A percentile compares a stretch with the other conserved stretches of the same genome.
Conservation (phyloP, 768 basidiomycete genomes). For the Trametes cingulata region DNA sequence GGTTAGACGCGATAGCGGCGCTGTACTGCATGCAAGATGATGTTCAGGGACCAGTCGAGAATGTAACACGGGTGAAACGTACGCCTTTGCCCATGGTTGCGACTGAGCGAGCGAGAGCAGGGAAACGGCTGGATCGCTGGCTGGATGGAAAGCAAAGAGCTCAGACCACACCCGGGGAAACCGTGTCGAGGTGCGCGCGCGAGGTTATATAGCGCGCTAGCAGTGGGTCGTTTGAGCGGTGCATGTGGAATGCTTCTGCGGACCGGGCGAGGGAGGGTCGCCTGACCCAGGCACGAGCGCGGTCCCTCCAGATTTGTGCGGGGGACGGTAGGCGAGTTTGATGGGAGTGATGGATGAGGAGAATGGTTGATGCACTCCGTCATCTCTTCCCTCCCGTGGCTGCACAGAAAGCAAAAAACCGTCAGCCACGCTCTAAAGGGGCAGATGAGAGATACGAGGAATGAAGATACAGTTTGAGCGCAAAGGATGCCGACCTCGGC, state of each 20-base stretch:
- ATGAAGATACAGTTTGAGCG: background rate
- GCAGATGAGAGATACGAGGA: background rate
- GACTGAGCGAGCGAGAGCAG: slow-evolving; percentile 6
- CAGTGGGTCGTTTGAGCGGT: background rate
- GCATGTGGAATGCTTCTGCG: slow-evolving; percentile 1
- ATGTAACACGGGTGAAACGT: background rate
- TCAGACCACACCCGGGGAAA: background rate
- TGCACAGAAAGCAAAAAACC: background rate
- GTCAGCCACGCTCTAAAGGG: background rate
- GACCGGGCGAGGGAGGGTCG: slow-evolving; percentile 13
- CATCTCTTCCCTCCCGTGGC: slow-evolving; percentile 1
- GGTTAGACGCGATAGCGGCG: slow-evolving; percentile 56
- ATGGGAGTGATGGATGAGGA: slow-evolving; percentile 13
- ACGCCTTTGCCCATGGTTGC: slow-evolving; percentile 18
- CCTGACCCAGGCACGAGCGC: slow-evolving; percentile 19
- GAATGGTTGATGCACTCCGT: background rate
- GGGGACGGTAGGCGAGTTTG: background rate
- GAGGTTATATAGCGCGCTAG: slow-evolving; percentile 1
- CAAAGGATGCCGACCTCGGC: background rate
- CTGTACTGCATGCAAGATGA: slow-evolving; percentile 43
- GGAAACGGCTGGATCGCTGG: background rate
- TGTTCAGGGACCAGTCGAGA: background rate
- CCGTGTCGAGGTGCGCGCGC: background rate
- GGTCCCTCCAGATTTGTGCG: slow-evolving; percentile 3
- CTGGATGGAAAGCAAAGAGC: slow-evolving; percentile 4